A percentile compares a stretch with the other conserved stretches of the same genome.
Evolutionary conservation across 441 rosid genomes (phyloP).

Genomic region (Pelargonium australe): DNA sequence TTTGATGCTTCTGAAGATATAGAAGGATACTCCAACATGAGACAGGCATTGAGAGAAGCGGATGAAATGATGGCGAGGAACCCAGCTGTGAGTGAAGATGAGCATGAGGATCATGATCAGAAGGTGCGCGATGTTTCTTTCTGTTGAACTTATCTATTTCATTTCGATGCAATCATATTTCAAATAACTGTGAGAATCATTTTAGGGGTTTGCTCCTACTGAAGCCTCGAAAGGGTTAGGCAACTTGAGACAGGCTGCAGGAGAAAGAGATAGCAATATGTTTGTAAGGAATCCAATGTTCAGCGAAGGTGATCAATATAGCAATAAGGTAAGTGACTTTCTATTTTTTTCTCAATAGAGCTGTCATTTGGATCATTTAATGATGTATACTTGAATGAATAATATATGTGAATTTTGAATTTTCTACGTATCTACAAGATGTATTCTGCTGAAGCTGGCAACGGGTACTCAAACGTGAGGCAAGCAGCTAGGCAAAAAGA

Average conservation of each 20-base stretch:
- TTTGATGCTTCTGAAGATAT: background rate
- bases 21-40: background rate
- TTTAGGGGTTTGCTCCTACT: background rate
- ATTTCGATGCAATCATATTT: background rate
- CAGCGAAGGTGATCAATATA: background rate
- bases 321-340: background rate
- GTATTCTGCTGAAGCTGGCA: background rate
- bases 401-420: background rate
- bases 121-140: background rate
- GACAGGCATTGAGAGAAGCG: background rate
- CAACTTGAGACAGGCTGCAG: background rate
- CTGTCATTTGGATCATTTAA: no score
- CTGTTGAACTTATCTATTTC: background rate
- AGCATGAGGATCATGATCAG: background rate
- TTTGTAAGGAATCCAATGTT: background rate
- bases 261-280: background rate
- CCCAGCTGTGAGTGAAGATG: background rate
- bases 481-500: background rate
- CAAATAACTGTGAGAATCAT: background rate
- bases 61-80: background rate
- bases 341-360: background rate
- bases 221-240: background rate
- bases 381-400: background rate
- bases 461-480: background rate
- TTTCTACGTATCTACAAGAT: background rate